Percentiles rank a stretch among this genome's conserved stretches.
phyloP scores from a whole-genome alignment of 2,329 filamentous ascomycete species.

The Cephalotrichum gorgonifer region DNA sequence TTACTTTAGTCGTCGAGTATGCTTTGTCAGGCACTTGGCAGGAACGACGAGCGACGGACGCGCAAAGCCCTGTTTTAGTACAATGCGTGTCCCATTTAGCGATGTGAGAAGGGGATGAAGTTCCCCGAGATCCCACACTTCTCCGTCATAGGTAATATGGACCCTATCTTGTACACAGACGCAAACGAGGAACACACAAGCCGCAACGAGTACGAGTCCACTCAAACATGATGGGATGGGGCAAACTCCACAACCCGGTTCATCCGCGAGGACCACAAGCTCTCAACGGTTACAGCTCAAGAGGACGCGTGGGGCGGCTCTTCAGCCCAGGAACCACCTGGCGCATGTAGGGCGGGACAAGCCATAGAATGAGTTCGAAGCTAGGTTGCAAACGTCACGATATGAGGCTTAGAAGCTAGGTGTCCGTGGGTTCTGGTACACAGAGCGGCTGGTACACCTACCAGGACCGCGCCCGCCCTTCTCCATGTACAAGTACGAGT shows the following conservation, averaged over 20 bases:
- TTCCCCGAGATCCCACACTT: background rate
- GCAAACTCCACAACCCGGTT: background rate
- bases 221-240: too few relatives aligned
- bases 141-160: background rate
- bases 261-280: background rate
- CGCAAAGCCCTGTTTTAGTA: background rate
- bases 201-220: too few relatives aligned
- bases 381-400: background rate
- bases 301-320: background rate
- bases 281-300: background rate
- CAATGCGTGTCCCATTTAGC: background rate
- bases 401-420: too few relatives aligned
- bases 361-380: background rate
- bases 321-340: background rate
- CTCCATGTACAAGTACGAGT: too few relatives aligned
- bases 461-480: too few relatives aligned
- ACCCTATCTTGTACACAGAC: too few relatives aligned
- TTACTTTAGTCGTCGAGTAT: background rate
- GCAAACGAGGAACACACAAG: too few relatives aligned
- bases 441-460: too few relatives aligned
- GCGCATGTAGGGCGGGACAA: background rate
- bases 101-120: background rate
- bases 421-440: too few relatives aligned
- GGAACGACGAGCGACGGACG: background rate
- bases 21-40: conserved; percentile 4